Base-by-base conservation (phyloP, 148 eudicot species). In the Drosera capensis region DNA sequence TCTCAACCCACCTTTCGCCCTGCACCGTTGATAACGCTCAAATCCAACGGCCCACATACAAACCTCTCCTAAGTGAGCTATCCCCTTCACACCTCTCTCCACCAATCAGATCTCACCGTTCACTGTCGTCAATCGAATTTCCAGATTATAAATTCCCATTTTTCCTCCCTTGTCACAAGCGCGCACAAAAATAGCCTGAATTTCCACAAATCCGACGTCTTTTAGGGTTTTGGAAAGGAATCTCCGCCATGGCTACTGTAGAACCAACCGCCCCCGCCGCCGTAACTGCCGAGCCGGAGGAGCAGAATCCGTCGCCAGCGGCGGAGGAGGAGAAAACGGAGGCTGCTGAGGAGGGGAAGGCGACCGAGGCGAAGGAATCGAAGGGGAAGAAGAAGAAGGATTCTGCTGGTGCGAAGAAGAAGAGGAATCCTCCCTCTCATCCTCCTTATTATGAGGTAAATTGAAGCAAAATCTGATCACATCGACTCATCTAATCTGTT, bases 401-500 rank as follows among this genome's bases (percentile, higher is more conserved):
- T 25, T 25, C 62, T 3, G 24, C 59, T 1, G 65, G 23, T 46
- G 18, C 73, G 0, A 57, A 24, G 56, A 70, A 64, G 51, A 2
- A 60, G 1, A 50, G 54, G 37, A 58, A 14, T 17, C 28, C 69
- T 15, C 54, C 71, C 16, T 3, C 68, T 46, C 77, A 75, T 40
- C 82, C 82, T 58, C 60, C 82, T 20, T 75, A 75, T 54, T 17
- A 48, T 14, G 82, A 75, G 68, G 82, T 71, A 47, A 40, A n/a
- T n/a, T 1, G 48, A 44, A 7, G 23, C 23, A 1, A 4, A 19
- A 8, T 1, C 14, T 17, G 23, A 14, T 1, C 14, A 23, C 7
- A 14, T 17, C 17, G 43, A 2, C 17, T 4, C 17, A 2, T 40
- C 20, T 7, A 34, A 2, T 16, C 17, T 40, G 16, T 40, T 39